Base-by-base conservation (phyloP, 148 eudicot genomes). In the Oxyria digyna region DNA sequence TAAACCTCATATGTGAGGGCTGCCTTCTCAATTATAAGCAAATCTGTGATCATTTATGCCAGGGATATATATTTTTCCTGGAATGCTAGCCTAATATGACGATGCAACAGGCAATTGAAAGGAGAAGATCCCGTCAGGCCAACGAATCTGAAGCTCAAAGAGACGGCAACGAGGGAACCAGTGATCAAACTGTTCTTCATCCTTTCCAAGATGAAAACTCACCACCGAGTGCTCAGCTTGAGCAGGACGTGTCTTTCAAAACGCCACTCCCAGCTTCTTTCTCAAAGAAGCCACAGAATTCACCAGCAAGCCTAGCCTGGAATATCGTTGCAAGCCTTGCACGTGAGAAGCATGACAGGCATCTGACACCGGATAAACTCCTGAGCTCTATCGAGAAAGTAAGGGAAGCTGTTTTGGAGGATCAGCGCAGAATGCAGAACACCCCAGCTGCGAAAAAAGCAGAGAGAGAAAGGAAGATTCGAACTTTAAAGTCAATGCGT, bases 391-490 rank as follows among this genome's bases (percentile, higher is more conserved):
- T 94, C 35, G 93, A 94, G 32, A 76, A 75, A 18, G 97, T 94
- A 63, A 88, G 87, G 76, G 89, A 87, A 74, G 85, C 64, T 12
- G 87, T 88, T 74, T 69, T 76, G 78, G 89, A 88, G 49, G 96
- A 88, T 64, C 75, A 87, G 66, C 71, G 67, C 18, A 91, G 81
- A 57, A 67, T 80, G 62, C 77, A 85, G 81, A 76, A 77, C 17
- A 85, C 92, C 1, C 96, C 99, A 0, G 76, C 83, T 71, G 93
- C 93, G 3, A 91, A 83, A 80, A 91, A 70, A 71, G 89, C 78
- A 0, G 91, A 88, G 41, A 79, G 96, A 73, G 83, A 82, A 38
- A 82, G 74, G 67, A 86, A 78, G 74, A 80, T 91, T 6, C 74
- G 85, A 4, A 78, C 84, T n/a, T 73, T 94, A 52, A 84, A 84